Percentiles rank a stretch among this genome's conserved stretches.
Evolutionary conservation across 2,329 filamentous ascomycete genomes (phyloP).

Genomic region (Blumeriella jaapii): DNA sequence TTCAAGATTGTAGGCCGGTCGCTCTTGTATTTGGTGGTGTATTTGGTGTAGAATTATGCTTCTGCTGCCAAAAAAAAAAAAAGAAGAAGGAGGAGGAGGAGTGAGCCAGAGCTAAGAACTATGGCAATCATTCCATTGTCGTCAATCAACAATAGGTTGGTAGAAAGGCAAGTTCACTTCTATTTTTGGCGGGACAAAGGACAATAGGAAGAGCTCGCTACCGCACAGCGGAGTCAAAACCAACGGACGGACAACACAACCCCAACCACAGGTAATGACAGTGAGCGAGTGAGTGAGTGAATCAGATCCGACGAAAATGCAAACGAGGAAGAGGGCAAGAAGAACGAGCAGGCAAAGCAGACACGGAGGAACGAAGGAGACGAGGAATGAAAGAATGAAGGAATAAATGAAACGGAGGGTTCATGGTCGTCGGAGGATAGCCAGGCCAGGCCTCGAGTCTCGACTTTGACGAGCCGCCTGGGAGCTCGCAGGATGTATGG

Average conservation of each 20-base stretch:
- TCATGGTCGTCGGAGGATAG: conserved; percentile 13
- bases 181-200: conserved; percentile 1
- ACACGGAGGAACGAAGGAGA: conserved; percentile 11
- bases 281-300: conserved; percentile 1
- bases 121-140: too few species aligned
- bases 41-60: too few species aligned
- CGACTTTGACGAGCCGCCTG: conserved; percentile 2
- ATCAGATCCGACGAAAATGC: background rate
- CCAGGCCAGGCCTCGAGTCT: conserved; percentile 13
- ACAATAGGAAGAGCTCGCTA: conserved; percentile 5
- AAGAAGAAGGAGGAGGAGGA: too few species aligned
- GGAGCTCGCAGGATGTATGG: conserved; percentile 6
- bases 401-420: conserved; percentile 20
- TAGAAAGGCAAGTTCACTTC: background rate
- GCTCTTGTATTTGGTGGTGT: background rate
- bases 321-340: background rate
- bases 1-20: background rate
- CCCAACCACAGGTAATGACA: background rate
- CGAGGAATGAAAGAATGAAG: conserved; percentile 7
- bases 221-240: background rate
- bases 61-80: too few species aligned
- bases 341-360: conserved; percentile 4
- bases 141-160: background rate
- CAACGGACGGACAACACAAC: background rate
- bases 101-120: too few species aligned